These are phyloP conservation scores for Calcarisporium arbuscula DNA, from an alignment of 2,329 filamentous ascomycete species.

Conservation along the genomic window DNA sequence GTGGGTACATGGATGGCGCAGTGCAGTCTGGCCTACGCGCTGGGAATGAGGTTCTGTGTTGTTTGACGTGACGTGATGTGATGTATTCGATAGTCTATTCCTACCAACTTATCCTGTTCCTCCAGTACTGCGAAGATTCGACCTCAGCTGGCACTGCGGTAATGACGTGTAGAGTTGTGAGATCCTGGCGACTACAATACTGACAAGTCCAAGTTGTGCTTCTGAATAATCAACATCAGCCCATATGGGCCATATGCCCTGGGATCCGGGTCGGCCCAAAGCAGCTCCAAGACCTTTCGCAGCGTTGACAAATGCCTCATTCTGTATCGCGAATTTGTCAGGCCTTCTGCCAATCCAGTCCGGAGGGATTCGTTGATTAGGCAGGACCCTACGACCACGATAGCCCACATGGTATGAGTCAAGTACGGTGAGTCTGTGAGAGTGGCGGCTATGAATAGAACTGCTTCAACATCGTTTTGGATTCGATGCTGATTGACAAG, in stretches of 20 bases:
- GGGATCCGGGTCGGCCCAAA: conserved; percentile 1
- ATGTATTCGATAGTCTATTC: too few relatives aligned
- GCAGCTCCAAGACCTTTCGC: background rate
- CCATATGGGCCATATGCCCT: conserved; percentile 2
- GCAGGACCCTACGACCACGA: conserved; percentile 1
- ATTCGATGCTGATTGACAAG: background rate
- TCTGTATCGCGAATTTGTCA: background rate
- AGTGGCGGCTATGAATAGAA: background rate
- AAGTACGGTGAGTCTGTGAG: background rate
- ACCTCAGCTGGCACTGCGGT: too few relatives aligned
- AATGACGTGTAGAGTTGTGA: too few relatives aligned
- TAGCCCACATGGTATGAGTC: conserved; percentile 2
- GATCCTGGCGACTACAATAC: too few relatives aligned
- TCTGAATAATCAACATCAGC: background rate
- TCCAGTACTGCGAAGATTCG: too few relatives aligned
- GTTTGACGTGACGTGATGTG: too few relatives aligned
- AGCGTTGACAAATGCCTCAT: conserved; percentile 3
- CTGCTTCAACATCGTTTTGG: background rate
- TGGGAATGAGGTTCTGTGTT: too few relatives aligned
- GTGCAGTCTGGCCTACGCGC: too few relatives aligned
- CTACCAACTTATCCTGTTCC: too few relatives aligned
- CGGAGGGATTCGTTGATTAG: conserved; percentile 1
- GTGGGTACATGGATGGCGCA: too few relatives aligned
- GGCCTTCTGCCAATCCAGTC: background rate
- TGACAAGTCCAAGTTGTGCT: too few relatives aligned